phyloP scores from a whole-genome alignment of 129 eudicot genomes.

The Lactuca sativa region DNA sequence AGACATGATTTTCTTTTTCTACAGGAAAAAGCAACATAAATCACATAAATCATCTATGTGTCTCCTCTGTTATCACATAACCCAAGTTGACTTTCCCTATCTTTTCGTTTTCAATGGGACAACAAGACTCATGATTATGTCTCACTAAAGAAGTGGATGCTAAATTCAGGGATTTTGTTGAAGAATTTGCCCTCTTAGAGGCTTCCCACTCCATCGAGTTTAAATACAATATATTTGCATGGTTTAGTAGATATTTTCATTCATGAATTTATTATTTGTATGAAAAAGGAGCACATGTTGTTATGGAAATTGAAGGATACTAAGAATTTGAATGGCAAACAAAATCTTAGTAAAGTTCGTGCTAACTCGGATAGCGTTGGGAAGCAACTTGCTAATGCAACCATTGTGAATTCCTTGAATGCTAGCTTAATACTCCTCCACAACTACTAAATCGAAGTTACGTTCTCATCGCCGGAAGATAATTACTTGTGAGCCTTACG shows the following conservation, averaged over 20 bases:
- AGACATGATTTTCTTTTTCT: constrained; percentile 12
- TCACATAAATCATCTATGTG: constrained; percentile 14
- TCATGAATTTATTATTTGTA: not conserved
- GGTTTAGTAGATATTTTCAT: not conserved
- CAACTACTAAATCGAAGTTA: constrained; percentile 10
- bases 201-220: constrained; percentile 2
- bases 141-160: constrained; percentile 27
- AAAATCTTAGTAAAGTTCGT: not conserved
- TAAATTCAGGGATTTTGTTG: constrained; percentile 48
- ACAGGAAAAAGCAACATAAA: constrained; percentile 14
- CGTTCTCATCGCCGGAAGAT: constrained; percentile 48
- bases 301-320: constrained; percentile 21
- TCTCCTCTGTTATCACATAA: not conserved
- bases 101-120: constrained; percentile 35
- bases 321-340: constrained; percentile 16
- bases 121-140: constrained; percentile 22
- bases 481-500: constrained; percentile 94
- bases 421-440: constrained; percentile 3
- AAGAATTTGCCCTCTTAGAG: constrained; percentile 56
- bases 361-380: not conserved
- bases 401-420: constrained; percentile 11
- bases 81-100: not conserved
- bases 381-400: constrained; percentile 10
- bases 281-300: constrained; percentile 20
- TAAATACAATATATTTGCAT: not conserved